phyloP scores from a whole-genome alignment of 331 rosid genomes.

The Rosa hybrid region DNA sequence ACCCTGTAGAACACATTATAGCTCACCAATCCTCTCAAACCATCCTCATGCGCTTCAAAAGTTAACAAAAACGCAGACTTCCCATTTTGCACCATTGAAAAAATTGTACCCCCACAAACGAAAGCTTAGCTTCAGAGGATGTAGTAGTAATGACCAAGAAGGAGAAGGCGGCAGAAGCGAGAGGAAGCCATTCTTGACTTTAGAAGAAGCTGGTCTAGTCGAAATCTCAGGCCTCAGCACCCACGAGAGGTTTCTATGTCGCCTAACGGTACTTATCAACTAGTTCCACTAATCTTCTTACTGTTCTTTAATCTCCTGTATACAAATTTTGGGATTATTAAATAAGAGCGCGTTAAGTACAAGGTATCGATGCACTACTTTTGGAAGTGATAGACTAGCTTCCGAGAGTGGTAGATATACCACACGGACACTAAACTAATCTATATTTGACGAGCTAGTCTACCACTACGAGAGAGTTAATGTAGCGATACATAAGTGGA shows the following conservation, averaged over 20 bases:
- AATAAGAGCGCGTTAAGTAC: neutral
- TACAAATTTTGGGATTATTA: neutral
- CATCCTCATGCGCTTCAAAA: conserved; percentile 14
- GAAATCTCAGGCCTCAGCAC: conserved; percentile 51
- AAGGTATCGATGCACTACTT: neutral
- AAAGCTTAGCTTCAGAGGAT: conserved; percentile 9
- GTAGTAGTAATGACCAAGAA: neutral
- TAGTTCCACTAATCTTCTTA: neutral
- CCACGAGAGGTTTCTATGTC: conserved; percentile 57
- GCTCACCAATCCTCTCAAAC: conserved; percentile 17
- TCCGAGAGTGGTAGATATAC: neutral
- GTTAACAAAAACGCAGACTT: neutral
- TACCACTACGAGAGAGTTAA: neutral
- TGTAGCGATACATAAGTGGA: neutral
- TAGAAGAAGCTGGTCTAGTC: conserved; percentile 50
- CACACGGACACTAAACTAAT: neutral
- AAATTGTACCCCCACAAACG: neutral
- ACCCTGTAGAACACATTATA: conserved; percentile 15
- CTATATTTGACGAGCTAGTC: neutral
- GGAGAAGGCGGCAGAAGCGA: conserved; percentile 14
- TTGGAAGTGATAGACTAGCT: neutral
- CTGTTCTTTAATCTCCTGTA: neutral
- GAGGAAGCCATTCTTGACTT: conserved; percentile 37
- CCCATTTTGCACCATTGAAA: neutral
- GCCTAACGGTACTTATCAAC: conserved; percentile 35